Base-by-base conservation (phyloP, 192 early-diverging fungal genomes). In the Coemansia asiatica region DNA sequence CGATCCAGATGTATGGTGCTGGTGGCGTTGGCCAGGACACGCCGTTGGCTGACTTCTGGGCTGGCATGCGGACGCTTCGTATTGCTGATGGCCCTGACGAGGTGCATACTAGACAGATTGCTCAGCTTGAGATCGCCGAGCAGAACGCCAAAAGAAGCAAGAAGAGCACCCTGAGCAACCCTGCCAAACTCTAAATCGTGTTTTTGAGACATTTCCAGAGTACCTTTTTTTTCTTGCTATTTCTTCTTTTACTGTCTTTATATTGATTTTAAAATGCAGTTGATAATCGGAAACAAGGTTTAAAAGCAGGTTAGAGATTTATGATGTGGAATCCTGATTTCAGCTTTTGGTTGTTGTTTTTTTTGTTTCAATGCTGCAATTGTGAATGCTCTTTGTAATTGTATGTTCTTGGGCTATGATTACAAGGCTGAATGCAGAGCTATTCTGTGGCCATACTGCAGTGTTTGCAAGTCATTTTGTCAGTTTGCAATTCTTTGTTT, bases 21-120 rank as follows among this genome's bases (percentile, higher is more conserved):
- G 94, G 79, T n/a, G 97, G 97, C 57, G 84, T 99, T 28, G 86
- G 86, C 38, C 89, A 90, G 53, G 95, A 97, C 68, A 87, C 89
- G 51, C 90, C 91, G 23, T 64, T 97, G 56, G 94, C 96, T 0
- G 76, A 88, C 10, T 89, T 96, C 75, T 92, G 89, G 83, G 93
- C 92, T 33, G 79, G 69, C 19, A 87, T 88, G 49, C 83, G 95
- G 38, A 92, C 93, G 23, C 81, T 97, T 61, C 86, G 95, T 56
- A 91, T 94, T 78, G 95, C 95, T 35, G 95, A 97, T 85, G 95
- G 89, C 13, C 95, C 95, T 9, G 95, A 97, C 65, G 95, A 95
- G 76, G 93, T 95, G 7, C 95, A 97, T 65, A 87, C 83, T 21
- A 75, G 83, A 53, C 95, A 97, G 75, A 86, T 99, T 63, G 93